phyloP scores from a whole-genome alignment of 2,329 filamentous ascomycete genomes.

The Fusarium pseudocircinatum region DNA sequence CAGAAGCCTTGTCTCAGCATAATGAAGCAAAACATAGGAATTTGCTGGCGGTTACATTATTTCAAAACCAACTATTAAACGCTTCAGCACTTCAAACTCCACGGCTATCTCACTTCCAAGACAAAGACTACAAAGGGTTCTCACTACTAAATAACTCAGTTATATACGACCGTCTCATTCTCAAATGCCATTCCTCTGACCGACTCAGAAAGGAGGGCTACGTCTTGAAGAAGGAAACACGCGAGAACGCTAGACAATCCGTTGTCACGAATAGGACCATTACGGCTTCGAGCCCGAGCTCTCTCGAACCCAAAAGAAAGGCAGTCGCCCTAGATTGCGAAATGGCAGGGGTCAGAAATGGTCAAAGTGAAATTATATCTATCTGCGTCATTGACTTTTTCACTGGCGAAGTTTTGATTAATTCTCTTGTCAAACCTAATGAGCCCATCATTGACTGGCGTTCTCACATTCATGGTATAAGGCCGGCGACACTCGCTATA shows the following conservation, averaged over 20 bases:
- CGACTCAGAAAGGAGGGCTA: constrained; percentile 6
- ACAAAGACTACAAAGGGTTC: neutral
- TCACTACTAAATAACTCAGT: neutral
- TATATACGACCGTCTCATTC: neutral
- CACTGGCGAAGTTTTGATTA: neutral
- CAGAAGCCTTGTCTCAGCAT: neutral
- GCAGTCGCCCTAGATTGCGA: constrained; percentile 10
- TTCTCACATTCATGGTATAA: constrained; percentile 2
- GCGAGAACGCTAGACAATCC: too few species aligned
- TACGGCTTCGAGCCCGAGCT: neutral
- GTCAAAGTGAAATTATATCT: neutral
- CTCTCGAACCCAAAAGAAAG: constrained; percentile 8
- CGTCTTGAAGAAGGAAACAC: neutral
- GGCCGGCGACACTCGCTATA: neutral
- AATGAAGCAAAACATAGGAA: neutral
- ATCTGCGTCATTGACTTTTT: constrained; percentile 21
- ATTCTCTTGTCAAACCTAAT: constrained; percentile 2
- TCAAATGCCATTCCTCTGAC: neutral
- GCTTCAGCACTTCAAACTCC: too few species aligned
- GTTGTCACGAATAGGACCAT: neutral
- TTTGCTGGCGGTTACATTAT: neutral
- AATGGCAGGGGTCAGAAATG: neutral
- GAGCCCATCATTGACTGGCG: constrained; percentile 5
- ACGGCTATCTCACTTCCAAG: neutral
- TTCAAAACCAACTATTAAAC: neutral